phyloP scores from a whole-genome alignment of 305 asterid genomes.

The Striga hermonthica region DNA sequence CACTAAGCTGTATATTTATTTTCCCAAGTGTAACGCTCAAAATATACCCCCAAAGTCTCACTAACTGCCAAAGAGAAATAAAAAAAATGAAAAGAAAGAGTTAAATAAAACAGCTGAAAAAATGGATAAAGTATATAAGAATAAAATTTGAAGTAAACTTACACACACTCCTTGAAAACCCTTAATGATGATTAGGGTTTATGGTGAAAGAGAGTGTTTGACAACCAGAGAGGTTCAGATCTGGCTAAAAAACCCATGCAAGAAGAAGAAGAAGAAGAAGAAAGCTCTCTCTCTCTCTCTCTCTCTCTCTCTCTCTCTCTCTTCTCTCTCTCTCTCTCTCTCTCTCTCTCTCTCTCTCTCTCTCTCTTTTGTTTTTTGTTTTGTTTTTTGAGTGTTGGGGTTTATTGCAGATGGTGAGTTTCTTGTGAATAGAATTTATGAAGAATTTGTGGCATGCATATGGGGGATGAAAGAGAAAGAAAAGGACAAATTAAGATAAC shows the following conservation, averaged over 20 bases:
- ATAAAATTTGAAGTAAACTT: constrained; percentile 2
- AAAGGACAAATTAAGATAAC: not conserved
- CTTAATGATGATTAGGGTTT: constrained; percentile 6
- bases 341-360: too few species aligned
- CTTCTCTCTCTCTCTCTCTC: too few species aligned
- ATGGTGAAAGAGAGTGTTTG: too few species aligned
- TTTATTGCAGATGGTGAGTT: constrained; percentile 35
- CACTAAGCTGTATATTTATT: constrained; percentile 2
- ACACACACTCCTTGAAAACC: constrained; percentile 24
- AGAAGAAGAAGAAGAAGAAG: not conserved
- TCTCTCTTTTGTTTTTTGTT: too few species aligned
- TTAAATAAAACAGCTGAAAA: constrained; percentile 11
- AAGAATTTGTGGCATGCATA: constrained; percentile 40
- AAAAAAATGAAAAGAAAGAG: not conserved
- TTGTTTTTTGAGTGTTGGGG: constrained; percentile 25
- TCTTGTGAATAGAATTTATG: constrained; percentile 92
- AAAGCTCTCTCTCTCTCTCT: too few species aligned
- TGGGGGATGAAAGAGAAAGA: constrained; percentile 37
- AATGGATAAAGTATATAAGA: not conserved
- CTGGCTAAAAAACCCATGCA: constrained; percentile 13
- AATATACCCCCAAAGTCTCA: constrained; percentile 31
- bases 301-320: not conserved
- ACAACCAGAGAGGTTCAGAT: constrained; percentile 38
- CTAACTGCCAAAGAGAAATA: constrained; percentile 26
- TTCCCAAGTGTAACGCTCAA: constrained; percentile 20